A percentile compares a stretch with the other conserved stretches of the same genome.
Conservation (phyloP, 805 yeast species). For the Candida odintsovae region DNA sequence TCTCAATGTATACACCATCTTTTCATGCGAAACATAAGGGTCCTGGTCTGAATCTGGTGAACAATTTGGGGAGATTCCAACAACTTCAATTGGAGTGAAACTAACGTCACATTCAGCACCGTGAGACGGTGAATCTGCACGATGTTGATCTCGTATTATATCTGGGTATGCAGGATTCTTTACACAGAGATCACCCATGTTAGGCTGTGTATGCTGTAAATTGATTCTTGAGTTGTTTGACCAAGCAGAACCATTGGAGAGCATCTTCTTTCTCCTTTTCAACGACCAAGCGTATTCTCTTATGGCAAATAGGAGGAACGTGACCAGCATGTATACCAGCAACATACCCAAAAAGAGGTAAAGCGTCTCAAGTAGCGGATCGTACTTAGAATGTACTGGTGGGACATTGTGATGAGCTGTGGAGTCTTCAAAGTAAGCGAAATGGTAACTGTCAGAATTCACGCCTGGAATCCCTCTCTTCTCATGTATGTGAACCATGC, state of each 20-base stretch:
- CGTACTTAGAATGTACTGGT: slow-evolving; percentile 11
- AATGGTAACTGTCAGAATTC: slow-evolving; percentile 21
- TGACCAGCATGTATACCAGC: slow-evolving; percentile 10
- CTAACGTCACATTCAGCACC: not conserved
- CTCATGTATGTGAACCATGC: not conserved
- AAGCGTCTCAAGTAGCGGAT: slow-evolving; percentile 21
- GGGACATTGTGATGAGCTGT: slow-evolving; percentile 11
- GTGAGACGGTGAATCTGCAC: not conserved
- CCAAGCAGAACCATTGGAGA: slow-evolving; percentile 18
- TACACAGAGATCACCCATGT: not conserved
- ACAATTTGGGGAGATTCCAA: slow-evolving; percentile 7
- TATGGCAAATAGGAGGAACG: slow-evolving; percentile 19
- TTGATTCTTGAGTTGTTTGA: slow-evolving; percentile 9
- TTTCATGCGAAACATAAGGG: not conserved
- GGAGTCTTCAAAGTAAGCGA: slow-evolving; percentile 24
- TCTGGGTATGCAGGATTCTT: slow-evolving; percentile 19
- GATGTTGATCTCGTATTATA: not conserved
- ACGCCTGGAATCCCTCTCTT: slow-evolving; percentile 24
- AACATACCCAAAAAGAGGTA: slow-evolving; percentile 21
- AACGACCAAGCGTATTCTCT: slow-evolving; percentile 25
- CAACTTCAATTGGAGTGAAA: slow-evolving; percentile 7
- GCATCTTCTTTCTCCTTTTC: slow-evolving; percentile 12
- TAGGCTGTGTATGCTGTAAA: slow-evolving; percentile 1
- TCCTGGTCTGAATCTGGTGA: slow-evolving; percentile 1
- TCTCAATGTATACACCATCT: slow-evolving; percentile 11